Base-by-base conservation (phyloP, 1,139 yeast species). In the Diutina scorzettiae region DNA sequence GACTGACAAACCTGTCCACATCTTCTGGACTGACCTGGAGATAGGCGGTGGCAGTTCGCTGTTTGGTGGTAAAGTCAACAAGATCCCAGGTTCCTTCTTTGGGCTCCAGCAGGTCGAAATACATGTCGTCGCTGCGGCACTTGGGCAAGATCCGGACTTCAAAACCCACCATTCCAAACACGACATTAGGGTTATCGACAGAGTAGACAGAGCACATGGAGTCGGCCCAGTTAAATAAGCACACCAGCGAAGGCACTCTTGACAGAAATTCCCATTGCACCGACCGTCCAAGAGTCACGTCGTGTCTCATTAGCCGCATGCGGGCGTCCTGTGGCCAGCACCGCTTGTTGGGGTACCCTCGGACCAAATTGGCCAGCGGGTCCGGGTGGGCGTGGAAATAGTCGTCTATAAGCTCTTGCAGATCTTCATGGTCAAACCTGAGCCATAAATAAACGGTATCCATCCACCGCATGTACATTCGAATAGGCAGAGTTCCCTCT, bases 251-350 rank as follows among this genome's bases (percentile, higher is more conserved):
- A 0, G 98, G 97, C 25, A 93, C 60, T 33, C 97, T 71, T 23
- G 81, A 78, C 36, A 79, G 70, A 36, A 93, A 64, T 57, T 91
- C 96, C 96, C 96, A 87, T 57, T 83, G 86, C 0, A 79, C 82
- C 1, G 98, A 96, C 45, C 93, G 69, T 1, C 97, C 98, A 3
- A 91, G 67, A 50, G 87, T 84, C 3, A 91, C 97, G 62, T 93
- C 98, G 48, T 80, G 82, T 41, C 96, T 71, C 78, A 89, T 81
- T 42, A 91, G 63, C 50, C 89, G 75, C 98, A 93, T 91, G 47
- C 97, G 71, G 16, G 80, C 66, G 56, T 91, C 98, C 42, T 85
- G 67, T 3, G 98, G 96, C 99, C 99, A 93, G 56, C 97, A 87
- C 43, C 78, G 78, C 51, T 83, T 85, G 51, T 86, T 86, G 51